phyloP scores from a whole-genome alignment of 2,329 filamentous ascomycete species.

The Beauveria asiatica region DNA sequence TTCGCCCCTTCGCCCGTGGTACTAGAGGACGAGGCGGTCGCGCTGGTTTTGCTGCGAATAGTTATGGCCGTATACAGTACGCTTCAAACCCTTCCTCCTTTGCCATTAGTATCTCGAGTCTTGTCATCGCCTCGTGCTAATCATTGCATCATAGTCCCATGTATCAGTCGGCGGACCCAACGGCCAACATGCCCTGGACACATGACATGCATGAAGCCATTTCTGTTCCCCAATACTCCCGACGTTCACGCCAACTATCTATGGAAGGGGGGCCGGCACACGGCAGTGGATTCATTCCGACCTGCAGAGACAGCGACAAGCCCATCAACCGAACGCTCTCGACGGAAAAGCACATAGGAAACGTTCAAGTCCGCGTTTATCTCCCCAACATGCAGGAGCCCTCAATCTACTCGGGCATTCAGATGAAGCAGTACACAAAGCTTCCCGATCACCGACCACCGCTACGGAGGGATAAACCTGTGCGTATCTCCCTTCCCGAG shows the following conservation, averaged over 20 bases:
- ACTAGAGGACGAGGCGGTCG: constrained; percentile 50
- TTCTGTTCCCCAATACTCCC: constrained; percentile 33
- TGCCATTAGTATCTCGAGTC: not conserved
- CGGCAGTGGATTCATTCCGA: constrained; percentile 46
- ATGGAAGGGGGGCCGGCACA: constrained; percentile 44
- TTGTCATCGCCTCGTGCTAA: constrained; percentile 17
- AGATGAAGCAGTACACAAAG: constrained; percentile 85
- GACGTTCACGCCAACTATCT: constrained; percentile 34
- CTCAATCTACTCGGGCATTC: constrained; percentile 63
- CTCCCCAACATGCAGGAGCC: constrained; percentile 68
- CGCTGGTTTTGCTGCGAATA: constrained; percentile 46
- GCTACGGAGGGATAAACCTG: constrained; percentile 89
- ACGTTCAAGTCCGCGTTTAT: constrained; percentile 74
- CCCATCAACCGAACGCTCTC: constrained; percentile 73
- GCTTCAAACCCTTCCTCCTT: constrained; percentile 23
- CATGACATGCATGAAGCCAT: constrained; percentile 86
- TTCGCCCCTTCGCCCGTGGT: constrained; percentile 61
- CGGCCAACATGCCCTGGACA: constrained; percentile 71
- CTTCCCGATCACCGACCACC: constrained; percentile 92
- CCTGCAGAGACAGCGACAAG: constrained; percentile 48
- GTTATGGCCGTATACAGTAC: constrained; percentile 56
- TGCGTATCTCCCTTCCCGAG: constrained; percentile 81
- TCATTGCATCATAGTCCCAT: constrained; percentile 22
- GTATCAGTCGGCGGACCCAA: constrained; percentile 47
- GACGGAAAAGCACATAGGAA: constrained; percentile 74